Conservation (phyloP, 768 basidiomycete species). For the Calocera cornea region DNA sequence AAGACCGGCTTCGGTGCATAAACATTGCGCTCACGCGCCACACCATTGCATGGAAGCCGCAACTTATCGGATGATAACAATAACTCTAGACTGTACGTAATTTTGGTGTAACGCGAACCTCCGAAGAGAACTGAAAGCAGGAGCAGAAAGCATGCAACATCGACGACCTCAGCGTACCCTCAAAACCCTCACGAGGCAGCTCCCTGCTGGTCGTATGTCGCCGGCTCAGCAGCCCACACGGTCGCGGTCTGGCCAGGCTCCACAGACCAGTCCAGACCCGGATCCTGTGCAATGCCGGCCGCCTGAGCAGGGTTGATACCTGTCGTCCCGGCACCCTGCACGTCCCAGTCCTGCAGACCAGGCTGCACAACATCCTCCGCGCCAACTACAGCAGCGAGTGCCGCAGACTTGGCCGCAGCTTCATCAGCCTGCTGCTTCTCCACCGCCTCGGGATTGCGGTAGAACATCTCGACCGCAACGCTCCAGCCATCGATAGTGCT, state of each 20-base stretch:
- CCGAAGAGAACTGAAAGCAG: background rate
- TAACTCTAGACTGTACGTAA: background rate
- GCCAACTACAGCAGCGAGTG: slow-evolving; percentile 39
- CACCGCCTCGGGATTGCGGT: slow-evolving; percentile 98
- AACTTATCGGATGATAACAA: background rate
- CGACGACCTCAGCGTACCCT: background rate
- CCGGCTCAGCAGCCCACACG: slow-evolving; percentile 84
- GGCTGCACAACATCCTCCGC: slow-evolving; percentile 37
- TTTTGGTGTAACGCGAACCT: background rate
- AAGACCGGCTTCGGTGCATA: no score
- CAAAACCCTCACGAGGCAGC: background rate
- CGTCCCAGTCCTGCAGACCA: slow-evolving; percentile 53
- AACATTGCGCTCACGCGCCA: background rate
- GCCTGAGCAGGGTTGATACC: slow-evolving; percentile 17
- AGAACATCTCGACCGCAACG: slow-evolving; percentile 99
- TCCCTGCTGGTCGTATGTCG: slow-evolving; percentile 14
- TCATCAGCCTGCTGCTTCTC: slow-evolving; percentile 96
- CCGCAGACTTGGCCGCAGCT: slow-evolving; percentile 62
- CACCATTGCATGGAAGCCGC: background rate
- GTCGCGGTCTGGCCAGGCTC: slow-evolving; percentile 40
- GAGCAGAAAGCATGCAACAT: background rate
- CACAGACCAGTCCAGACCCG: slow-evolving; percentile 65
- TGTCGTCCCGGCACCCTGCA: background rate
- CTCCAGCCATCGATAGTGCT: slow-evolving; percentile 89
- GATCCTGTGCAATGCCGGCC: slow-evolving; percentile 12